Conservation (phyloP, 2,329 filamentous ascomycete genomes). For the Cladosporium sp. region DNA sequence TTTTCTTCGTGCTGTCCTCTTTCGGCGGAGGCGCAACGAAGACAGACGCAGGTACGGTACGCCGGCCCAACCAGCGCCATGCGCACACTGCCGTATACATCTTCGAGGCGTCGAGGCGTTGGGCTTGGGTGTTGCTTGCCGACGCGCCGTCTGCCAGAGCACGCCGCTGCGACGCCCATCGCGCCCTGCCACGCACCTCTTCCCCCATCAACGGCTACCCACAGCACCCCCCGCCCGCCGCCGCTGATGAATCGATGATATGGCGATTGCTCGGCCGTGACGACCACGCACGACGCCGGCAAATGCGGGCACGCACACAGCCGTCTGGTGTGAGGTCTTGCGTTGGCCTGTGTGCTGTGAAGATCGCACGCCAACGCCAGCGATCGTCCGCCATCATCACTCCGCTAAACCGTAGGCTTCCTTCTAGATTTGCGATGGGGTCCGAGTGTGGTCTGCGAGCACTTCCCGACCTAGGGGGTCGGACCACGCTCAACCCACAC, state of each 20-base stretch:
- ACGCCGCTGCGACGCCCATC: background rate
- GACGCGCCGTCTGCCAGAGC: background rate
- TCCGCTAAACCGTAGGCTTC: background rate
- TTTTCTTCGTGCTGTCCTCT: background rate
- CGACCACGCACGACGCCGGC: background rate
- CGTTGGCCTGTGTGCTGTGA: slow-evolving; percentile 5
- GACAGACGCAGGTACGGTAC: background rate
- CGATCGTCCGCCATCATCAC: background rate
- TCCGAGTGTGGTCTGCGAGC: slow-evolving; percentile 5
- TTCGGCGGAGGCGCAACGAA: background rate
- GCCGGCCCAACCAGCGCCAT: too few species aligned
- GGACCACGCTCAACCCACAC: background rate
- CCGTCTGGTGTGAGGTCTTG: slow-evolving; percentile 4
- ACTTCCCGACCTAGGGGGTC: background rate
- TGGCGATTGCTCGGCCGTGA: slow-evolving; percentile 6
- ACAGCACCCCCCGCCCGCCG: slow-evolving; percentile 3
- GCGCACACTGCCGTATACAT: background rate
- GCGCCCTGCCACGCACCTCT: background rate
- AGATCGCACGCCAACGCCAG: background rate
- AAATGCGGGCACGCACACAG: background rate
- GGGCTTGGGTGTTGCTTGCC: too few species aligned
- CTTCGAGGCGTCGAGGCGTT: too few species aligned
- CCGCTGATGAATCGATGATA: background rate
- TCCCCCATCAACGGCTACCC: slow-evolving; percentile 6
- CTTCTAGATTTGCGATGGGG: slow-evolving; percentile 6